Base-by-base conservation (phyloP, 2,329 filamentous ascomycete genomes). In the Colletotrichum acutatum region DNA sequence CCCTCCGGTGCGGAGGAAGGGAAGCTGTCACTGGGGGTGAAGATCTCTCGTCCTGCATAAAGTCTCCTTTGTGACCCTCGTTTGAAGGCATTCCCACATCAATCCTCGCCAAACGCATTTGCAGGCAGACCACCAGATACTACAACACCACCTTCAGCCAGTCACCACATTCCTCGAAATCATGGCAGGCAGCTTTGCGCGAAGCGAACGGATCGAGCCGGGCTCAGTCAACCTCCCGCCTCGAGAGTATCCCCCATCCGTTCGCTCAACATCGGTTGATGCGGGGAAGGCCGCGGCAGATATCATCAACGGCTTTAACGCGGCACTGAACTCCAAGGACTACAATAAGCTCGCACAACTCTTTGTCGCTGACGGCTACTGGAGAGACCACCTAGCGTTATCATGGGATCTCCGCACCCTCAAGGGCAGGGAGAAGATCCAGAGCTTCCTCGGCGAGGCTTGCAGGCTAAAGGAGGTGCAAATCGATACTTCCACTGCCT, bases 351-450 rank as follows among this genome's bases (percentile, higher is more conserved):
- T 86, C 0, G 76, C 83, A 0, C 66, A 75, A 1, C 79, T 89
- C 4, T 86, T 90, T 58, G 76, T 77, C 30, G 71, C 75, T 3
- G 81, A 86, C 24, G 86, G 87, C 68, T 90, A 85, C 79, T 91
- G 89, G 90, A 85, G 89, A 9, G 90, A 91, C 75, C 88, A 90
- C 56, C 81, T 91, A 0, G 86, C 85, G 24, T 78, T 91, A 1
- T 85, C 88, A 0, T 91, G 89, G 89, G 85, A 87, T 53, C 86
- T 89, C 58, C 86, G 84, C 68, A 73, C 71, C 14, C 77, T 88
- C 0, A 83, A 87, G n/a, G 84, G 85, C 0, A 79, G 82, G 0
- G 75, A 78, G 0, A 79, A 81, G 30, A 84, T 90, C 49, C 75
- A 74, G 0, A 74, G 78, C 0, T 87, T 86, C 63, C 76, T 90